Base-by-base conservation (phyloP, 2,329 filamentous ascomycete species). In the Cryphonectria nitschkei region DNA sequence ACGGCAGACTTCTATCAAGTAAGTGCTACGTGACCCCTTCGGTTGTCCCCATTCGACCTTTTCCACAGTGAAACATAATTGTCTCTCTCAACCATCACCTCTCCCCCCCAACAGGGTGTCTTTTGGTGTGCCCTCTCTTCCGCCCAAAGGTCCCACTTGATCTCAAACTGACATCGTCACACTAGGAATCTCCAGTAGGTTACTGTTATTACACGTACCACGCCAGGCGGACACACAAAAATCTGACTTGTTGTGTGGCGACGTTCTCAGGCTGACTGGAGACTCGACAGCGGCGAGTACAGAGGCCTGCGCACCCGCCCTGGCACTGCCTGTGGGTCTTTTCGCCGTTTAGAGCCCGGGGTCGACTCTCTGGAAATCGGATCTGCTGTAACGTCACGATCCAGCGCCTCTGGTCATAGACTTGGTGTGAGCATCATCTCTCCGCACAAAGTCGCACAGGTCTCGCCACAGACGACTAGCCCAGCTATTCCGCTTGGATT, bases 371-470 rank as follows among this genome's bases (percentile, higher is more conserved):
- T 68, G 32, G 56, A 63, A 46, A 4, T 37, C 26, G 41, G 67
- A 39, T 43, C 43, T 62, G 65, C 62, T 43, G 68, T 60, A 67
- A 52, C 69, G 66, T 50, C 61, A 67, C 71, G 26, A 58, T 43
- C 68, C 34, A 62, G 41, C 54, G 63, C 52, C 61, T 61, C 64
- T 54, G 37, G 61, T 22, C 34, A 26, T 63, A 65, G 52, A 62
- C 41, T 52, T 64, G 61, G 54, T 19, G 65, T 29, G 32, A 29
- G 65, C 37, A 41, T 50, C 68, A 29, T 14, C 39, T 46, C 50
- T 66, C 58, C 64, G 60, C 71, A 43, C 32, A 46, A 60, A 41
- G 62, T 73, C 54, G 63, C 67, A 73, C 69, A 63, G 32, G 54
- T 50, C 39, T 46, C 50, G 9, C 63, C 50, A 39, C 63, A 58